Evolutionary conservation across 495 filamentous ascomycete species (phyloP).

Genomic region (Penicillium verhagenii): DNA sequence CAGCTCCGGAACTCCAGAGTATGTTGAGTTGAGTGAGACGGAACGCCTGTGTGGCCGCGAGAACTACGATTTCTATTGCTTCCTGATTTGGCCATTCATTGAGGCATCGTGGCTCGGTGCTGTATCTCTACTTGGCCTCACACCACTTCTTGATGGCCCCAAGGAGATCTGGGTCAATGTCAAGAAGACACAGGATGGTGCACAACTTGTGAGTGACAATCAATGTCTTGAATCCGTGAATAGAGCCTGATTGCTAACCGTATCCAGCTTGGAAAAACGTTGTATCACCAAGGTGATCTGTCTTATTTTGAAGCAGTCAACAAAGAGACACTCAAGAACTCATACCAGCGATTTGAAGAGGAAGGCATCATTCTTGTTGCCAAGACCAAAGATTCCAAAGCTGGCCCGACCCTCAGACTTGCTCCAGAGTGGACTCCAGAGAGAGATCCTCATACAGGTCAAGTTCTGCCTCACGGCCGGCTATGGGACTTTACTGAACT

Average conservation of each 20-base stretch:
- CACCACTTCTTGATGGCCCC: constrained; percentile 61
- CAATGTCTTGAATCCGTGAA: neutral
- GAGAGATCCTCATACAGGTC: constrained; percentile 58
- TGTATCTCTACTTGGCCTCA: constrained; percentile 80
- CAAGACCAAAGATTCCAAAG: constrained; percentile 57
- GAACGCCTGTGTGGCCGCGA: constrained; percentile 80
- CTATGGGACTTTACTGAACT: constrained; percentile 89
- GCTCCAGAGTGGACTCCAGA: constrained; percentile 75
- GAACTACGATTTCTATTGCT: constrained; percentile 98
- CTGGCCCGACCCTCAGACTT: constrained; percentile 60
- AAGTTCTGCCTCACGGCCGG: constrained; percentile 64
- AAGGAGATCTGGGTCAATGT: constrained; percentile 74
- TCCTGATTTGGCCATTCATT: constrained; percentile 96
- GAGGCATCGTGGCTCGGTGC: constrained; percentile 90
- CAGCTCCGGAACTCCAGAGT: constrained; percentile 52
- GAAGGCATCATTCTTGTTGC: constrained; percentile 80
- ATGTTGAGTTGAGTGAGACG: constrained; percentile 68
- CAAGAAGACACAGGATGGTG: constrained; percentile 74
- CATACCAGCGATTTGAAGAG: constrained; percentile 82
- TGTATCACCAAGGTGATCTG: constrained; percentile 96
- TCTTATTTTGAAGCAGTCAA: constrained; percentile 98
- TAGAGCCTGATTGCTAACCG: constrained; percentile 17
- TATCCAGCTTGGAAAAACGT: constrained; percentile 81
- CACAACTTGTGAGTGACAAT: constrained; percentile 65
- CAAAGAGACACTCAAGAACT: constrained; percentile 93